Percentiles rank a stretch among this genome's conserved stretches.
Evolutionary conservation across 768 basidiomycete genomes (phyloP).

Genomic region (Mycena vulgaris): DNA sequence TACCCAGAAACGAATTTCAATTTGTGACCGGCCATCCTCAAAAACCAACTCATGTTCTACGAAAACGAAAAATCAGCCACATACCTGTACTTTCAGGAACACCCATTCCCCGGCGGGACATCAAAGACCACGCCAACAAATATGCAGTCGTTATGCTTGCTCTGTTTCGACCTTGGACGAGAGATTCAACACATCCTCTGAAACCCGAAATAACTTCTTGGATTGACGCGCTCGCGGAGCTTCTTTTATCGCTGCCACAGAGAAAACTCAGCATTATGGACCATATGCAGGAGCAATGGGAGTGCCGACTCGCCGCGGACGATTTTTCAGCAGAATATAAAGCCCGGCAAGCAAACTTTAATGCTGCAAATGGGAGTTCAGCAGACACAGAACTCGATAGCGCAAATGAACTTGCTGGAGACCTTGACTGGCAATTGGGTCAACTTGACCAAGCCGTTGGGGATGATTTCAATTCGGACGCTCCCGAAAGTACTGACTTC

Average conservation of each 20-base stretch:
- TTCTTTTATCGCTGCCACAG: background rate
- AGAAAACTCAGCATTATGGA: slow-evolving; percentile 14
- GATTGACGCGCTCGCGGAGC: background rate
- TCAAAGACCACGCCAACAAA: background rate
- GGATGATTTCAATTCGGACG: background rate
- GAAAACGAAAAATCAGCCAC: background rate
- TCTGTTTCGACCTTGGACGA: slow-evolving; percentile 28
- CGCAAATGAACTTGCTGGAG: background rate
- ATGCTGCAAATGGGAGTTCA: background rate
- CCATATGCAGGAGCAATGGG: slow-evolving; percentile 35
- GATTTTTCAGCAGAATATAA: slow-evolving; percentile 30
- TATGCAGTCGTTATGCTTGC: slow-evolving; percentile 8
- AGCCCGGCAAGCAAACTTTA: background rate
- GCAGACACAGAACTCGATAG: background rate
- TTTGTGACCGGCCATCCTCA: slow-evolving; percentile 29
- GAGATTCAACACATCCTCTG: slow-evolving; percentile 12
- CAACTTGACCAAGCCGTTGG: slow-evolving; percentile 8
- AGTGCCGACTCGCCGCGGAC: slow-evolving; percentile 29
- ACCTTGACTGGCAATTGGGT: slow-evolving; percentile 24
- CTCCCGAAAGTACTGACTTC: background rate
- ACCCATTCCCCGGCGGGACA: slow-evolving; percentile 26
- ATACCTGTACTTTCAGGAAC: slow-evolving; percentile 31
- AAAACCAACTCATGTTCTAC: slow-evolving; percentile 8
- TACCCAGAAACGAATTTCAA: no score
- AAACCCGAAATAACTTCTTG: slow-evolving; percentile 11